A percentile compares a stretch with the other conserved stretches of the same genome.
These are phyloP conservation scores for Calocera viscosa DNA, from an alignment of 768 basidiomycete genomes.

Conservation along the genomic window DNA sequence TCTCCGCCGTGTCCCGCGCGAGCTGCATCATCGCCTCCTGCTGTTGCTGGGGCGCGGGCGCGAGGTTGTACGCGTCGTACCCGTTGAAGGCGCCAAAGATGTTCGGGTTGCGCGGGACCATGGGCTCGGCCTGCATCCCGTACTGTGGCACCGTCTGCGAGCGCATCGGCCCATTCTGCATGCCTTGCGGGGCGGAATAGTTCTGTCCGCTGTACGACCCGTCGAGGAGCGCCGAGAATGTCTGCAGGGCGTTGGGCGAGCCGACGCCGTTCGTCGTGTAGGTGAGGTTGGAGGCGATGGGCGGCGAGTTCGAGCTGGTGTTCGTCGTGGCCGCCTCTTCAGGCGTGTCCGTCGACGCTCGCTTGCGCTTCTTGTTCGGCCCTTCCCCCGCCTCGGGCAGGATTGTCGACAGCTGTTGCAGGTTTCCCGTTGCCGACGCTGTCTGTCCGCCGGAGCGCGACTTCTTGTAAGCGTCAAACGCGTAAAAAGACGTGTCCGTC, in stretches of 20 bases:
- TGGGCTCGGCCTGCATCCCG: background rate
- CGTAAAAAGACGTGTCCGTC: constrained; percentile 88
- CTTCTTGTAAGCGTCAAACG: constrained; percentile 61
- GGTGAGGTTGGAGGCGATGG: background rate
- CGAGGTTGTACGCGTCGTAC: background rate
- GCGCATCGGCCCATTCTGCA: background rate
- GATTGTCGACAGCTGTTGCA: background rate
- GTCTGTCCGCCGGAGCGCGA: constrained; percentile 18
- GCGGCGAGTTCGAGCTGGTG: background rate
- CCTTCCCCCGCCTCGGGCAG: background rate
- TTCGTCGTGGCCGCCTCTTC: background rate
- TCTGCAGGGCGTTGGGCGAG: background rate
- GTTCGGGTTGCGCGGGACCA: constrained; percentile 3
- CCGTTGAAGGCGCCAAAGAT: background rate
- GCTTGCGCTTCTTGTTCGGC: background rate
- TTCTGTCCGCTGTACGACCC: background rate
- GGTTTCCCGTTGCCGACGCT: constrained; percentile 16
- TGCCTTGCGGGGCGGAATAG: background rate
- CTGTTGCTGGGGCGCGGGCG: background rate
- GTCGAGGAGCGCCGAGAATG: background rate
- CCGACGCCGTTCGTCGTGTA: background rate
- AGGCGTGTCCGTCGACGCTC: background rate
- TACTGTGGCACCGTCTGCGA: background rate
- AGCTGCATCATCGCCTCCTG: background rate
- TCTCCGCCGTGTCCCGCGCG: background rate